phyloP scores from a whole-genome alignment of 2,329 filamentous ascomycete species.

The Fusarium coicis region DNA sequence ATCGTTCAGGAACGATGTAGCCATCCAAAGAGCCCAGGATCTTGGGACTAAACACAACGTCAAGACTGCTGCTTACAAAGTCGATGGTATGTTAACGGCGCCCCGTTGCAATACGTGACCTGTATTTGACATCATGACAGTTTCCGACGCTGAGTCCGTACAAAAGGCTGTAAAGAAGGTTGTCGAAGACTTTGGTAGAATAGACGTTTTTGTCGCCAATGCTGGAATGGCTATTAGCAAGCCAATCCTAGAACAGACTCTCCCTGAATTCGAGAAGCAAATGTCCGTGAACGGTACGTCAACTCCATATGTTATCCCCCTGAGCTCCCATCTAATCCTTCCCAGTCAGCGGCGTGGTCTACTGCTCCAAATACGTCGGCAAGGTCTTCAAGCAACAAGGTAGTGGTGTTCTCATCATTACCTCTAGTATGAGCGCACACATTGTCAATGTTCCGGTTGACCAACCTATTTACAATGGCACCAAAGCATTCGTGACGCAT shows the following conservation, averaged over 20 bases:
- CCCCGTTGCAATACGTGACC: too few relatives aligned
- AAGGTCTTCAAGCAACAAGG: constrained; percentile 55
- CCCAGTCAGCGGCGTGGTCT: constrained; percentile 56
- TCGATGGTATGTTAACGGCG: neutral
- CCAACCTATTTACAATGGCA: constrained; percentile 65
- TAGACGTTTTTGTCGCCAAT: neutral
- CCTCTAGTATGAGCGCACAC: constrained; percentile 58
- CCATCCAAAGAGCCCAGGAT: neutral
- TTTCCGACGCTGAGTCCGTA: neutral
- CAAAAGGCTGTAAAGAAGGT: neutral
- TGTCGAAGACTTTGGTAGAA: neutral
- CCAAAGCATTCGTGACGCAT: constrained; percentile 64
- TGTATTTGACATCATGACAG: neutral
- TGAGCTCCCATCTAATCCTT: neutral
- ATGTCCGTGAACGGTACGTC: constrained; percentile 60
- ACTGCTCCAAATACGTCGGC: constrained; percentile 55
- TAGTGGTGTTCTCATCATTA: constrained; percentile 61
- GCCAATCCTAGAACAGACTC: constrained; percentile 62
- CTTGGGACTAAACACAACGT: neutral
- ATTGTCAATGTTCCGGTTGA: constrained; percentile 62
- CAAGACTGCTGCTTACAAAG: neutral
- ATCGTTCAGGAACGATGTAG: neutral
- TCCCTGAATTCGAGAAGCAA: constrained; percentile 61
- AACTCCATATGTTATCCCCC: rapidly evolving
- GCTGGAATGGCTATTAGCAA: constrained; percentile 55